Evolutionary conservation across 2,329 filamentous ascomycete species (phyloP), one percentile per base, ranked within the genome.

Genomic region (Ceratocystis variospora): DNA sequence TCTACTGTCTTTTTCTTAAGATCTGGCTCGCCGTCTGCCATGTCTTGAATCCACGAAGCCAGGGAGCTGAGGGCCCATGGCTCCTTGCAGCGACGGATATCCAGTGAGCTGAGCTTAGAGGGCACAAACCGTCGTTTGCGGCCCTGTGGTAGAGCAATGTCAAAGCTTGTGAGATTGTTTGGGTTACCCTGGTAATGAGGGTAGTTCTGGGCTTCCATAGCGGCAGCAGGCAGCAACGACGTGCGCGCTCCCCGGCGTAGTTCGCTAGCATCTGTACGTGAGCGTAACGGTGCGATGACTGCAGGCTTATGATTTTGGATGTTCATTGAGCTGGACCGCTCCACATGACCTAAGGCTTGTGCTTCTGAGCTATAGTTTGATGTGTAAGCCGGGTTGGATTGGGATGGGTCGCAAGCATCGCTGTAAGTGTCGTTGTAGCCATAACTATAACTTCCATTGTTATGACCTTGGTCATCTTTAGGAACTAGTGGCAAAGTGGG

Each of bases 41-140:
- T 87, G 66, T 88, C 86, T 68, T 88, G 87, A 68, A 97, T 81
- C 94, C 94, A 99, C 1, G 81, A 77, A 50, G 93, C 85, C 68
- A 99, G 85, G n/a, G 86, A 83, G 74, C 90, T 96, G 61, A 99
- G 79, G 0, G 93, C 91, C 94, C 94, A 99, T 0, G 94, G 94
- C 75, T 96, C 90, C 1, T 80, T 75, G 72, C 94, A 99, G 72
- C 85, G 90, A 71, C 85, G 87, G 75, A 96, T 93, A 72, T 99
- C 93, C 19, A 81, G 82, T 1, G 85, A 80, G 0, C 87, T 89
- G 37, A 99, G 78, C 74, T 96, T 96, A 19, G 88, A 83, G 1
- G 92, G 90, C 66, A 90, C 84, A 74, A 96, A 96, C 71, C 88
- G 90, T 76, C 86, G 87, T 72, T 89, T 88, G 70, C 88, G 85